Percentiles rank a stretch among this genome's conserved stretches.
phyloP scores from a whole-genome alignment of 768 basidiomycete genomes.

The Boletus subparvulus region DNA sequence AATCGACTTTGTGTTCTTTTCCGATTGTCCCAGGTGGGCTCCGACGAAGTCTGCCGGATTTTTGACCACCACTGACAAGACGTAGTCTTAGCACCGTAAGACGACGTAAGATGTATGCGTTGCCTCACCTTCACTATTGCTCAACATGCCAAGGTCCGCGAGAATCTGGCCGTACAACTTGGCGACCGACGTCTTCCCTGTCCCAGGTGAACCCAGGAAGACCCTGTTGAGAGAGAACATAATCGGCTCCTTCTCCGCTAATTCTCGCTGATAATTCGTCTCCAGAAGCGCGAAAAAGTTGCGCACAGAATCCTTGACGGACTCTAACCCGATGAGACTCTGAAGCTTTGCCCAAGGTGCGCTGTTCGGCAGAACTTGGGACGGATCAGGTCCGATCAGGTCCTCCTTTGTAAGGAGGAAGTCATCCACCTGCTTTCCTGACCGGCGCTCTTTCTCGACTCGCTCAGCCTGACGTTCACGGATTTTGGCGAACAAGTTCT shows the following conservation, averaged over 20 bases:
- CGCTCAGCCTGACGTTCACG: conserved; percentile 54
- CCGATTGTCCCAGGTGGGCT: conserved; percentile 55
- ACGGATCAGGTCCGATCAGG: conserved; percentile 65
- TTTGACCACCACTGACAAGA: conserved; percentile 54
- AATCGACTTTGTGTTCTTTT: conserved; percentile 64
- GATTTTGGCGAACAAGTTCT: conserved; percentile 49
- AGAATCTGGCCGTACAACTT: conserved; percentile 66
- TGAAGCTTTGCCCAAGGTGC: conserved; percentile 54
- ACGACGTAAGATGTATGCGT: too few relatives aligned
- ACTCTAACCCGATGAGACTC: conserved; percentile 50
- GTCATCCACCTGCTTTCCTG: conserved; percentile 47
- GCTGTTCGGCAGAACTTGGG: conserved; percentile 45
- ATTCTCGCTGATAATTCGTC: conserved; percentile 60
- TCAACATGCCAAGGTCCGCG: conserved; percentile 60
- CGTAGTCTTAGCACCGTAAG: background rate
- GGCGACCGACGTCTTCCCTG: conserved; percentile 72
- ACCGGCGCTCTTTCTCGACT: conserved; percentile 40
- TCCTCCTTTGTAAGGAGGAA: conserved; percentile 54
- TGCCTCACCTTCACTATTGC: conserved; percentile 65
- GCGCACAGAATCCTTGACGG: conserved; percentile 59
- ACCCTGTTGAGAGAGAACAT: conserved; percentile 60
- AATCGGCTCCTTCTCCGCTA: conserved; percentile 53
- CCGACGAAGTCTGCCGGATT: conserved; percentile 73
- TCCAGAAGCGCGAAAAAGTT: conserved; percentile 48
- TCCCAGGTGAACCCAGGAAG: conserved; percentile 69